These are phyloP conservation scores for Arthromyces matolae DNA, from an alignment of 768 basidiomycete species.

Conservation along the genomic window DNA sequence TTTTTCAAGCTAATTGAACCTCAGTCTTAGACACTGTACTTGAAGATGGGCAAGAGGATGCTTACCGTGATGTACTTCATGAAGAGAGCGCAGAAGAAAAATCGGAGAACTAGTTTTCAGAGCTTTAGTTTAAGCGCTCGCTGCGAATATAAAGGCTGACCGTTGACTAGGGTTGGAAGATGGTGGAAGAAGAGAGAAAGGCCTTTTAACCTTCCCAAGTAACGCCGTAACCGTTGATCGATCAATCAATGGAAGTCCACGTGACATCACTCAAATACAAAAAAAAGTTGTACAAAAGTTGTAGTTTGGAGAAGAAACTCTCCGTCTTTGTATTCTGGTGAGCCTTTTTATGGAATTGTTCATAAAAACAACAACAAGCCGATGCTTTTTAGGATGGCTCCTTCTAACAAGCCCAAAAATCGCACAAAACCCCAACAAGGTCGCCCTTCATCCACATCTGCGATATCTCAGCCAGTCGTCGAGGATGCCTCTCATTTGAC, in stretches of 20 bases:
- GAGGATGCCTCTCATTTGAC: constrained; percentile 42
- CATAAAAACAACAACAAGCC: too few species aligned
- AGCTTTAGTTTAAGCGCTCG: too few species aligned
- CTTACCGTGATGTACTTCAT: constrained; percentile 58
- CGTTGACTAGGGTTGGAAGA: too few species aligned
- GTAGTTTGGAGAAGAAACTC: neutral
- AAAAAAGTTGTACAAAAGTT: constrained; percentile 11
- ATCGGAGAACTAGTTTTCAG: too few species aligned
- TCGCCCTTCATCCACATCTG: constrained; percentile 50
- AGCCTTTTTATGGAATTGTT: neutral
- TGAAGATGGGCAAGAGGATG: too few species aligned
- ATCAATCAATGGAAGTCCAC: constrained; percentile 13
- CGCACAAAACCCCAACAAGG: constrained; percentile 50
- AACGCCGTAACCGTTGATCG: constrained; percentile 14
- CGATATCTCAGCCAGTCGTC: constrained; percentile 53
- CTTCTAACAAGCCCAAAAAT: constrained; percentile 49
- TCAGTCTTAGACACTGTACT: too few species aligned
- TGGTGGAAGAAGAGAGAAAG: too few species aligned
- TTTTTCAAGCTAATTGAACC: constrained; percentile 70
- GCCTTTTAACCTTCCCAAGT: too few species aligned
- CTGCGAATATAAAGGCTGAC: too few species aligned
- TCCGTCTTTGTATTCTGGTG: constrained; percentile 6
- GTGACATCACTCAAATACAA: constrained; percentile 6
- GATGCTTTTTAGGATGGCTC: constrained; percentile 33
- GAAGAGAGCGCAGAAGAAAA: neutral